Evolutionary conservation across 805 yeast genomes (phyloP), one percentile per base, ranked within the genome.

Genomic region (Candida pseudofarinosa): DNA sequence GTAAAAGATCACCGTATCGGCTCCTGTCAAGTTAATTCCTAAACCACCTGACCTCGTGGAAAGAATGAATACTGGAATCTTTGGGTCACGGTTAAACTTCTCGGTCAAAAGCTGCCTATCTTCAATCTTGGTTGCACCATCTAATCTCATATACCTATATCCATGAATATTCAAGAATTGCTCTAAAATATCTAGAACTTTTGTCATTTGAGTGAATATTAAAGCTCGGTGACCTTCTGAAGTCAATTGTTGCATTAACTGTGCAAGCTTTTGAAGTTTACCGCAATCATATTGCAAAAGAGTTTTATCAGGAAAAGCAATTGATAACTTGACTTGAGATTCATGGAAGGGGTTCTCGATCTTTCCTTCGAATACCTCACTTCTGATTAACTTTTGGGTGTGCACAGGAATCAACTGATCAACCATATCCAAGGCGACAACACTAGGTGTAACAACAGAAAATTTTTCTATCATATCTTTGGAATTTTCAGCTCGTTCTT

Each of bases 21-120:
- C 99, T 58, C 98, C 99, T 0, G 99, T 93, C 50, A 93, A 69
- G 58, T 93, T 93, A 61, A 93, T 93, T 60, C 99, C 99, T 52
- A 95, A 73, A 31, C 99, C 99, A 62, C 99, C 99, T 2, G 99
- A 93, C 65, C 99, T 80, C 2, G 97, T 88, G 3, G 97, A 88
- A 41, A 93, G 64, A 39, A 93, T 93, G 56, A 93, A 93, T 15
- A 90, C 96, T 3, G 95, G 93, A 37, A 91, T 83, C 48, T 82
- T 76, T 12, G 84, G 71, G 59, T 93, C 99, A 39, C 82, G 77
- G 59, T 93, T 93, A 67, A 93, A 93, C 49, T 91, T 74, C 56
- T 93, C 99, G 0, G 99, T 93, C 55, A 93, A 66, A 15, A 90
- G 74, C 61, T 93, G 99, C 53, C 99, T 83, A 62, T 93, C 98